phyloP scores from a whole-genome alignment of 768 basidiomycete species.

The Serpula lacrymans region DNA sequence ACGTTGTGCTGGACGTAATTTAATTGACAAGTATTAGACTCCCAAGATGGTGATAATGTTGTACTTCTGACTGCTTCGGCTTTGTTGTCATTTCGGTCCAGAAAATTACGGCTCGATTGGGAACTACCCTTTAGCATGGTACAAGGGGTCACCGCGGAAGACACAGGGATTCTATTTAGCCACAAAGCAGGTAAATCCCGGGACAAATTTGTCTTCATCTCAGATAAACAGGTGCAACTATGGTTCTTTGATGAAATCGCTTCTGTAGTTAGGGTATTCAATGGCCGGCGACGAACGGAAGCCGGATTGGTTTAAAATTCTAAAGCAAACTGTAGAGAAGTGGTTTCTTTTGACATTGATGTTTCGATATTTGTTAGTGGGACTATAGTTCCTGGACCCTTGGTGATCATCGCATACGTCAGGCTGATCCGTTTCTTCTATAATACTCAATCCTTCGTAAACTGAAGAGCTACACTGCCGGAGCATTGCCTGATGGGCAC shows the following conservation, averaged over 20 bases:
- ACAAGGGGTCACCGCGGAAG: slow-evolving; percentile 84
- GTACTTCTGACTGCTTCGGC: slow-evolving; percentile 75
- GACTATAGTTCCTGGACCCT: no score
- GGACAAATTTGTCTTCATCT: slow-evolving; percentile 74
- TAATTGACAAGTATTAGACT: slow-evolving; percentile 41
- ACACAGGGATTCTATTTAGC: slow-evolving; percentile 85
- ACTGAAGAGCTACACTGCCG: no score
- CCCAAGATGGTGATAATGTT: slow-evolving; percentile 76
- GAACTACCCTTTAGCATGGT: slow-evolving; percentile 86
- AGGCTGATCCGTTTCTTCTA: no score
- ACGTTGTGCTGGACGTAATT: background rate
- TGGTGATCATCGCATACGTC: no score
- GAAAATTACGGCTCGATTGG: slow-evolving; percentile 84
- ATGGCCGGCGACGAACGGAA: slow-evolving; percentile 74
- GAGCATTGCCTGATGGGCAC: no score
- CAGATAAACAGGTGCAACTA: slow-evolving; percentile 67
- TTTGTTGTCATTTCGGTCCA: slow-evolving; percentile 82
- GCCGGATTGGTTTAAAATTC: no score
- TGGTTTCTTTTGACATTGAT: no score
- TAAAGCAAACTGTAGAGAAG: no score
- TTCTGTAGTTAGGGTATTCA: slow-evolving; percentile 73
- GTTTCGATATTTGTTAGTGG: no score
- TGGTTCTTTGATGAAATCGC: slow-evolving; percentile 84
- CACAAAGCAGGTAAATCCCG: slow-evolving; percentile 74
- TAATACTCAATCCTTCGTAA: no score